These are phyloP conservation scores for Tulasnella sp. DNA, from an alignment of 768 basidiomycete genomes.

Conservation along the genomic window DNA sequence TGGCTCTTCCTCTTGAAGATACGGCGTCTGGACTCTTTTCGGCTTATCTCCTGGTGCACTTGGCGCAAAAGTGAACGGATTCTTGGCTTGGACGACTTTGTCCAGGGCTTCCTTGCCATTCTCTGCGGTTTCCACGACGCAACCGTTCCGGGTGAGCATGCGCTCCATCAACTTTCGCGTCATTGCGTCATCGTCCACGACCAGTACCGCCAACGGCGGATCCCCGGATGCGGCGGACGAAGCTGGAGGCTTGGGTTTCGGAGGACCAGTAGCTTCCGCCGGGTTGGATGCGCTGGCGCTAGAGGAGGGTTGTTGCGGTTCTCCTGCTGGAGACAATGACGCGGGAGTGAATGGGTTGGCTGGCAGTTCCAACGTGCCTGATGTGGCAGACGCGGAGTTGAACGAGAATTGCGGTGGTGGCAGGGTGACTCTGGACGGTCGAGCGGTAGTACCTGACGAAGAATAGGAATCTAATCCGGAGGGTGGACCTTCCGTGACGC, in stretches of 20 bases:
- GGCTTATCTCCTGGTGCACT: background rate
- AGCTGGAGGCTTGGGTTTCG: constrained; percentile 19
- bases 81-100: constrained; percentile 47
- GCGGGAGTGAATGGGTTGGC: background rate
- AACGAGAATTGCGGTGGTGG: constrained; percentile 15
- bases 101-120: constrained; percentile 74
- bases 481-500: background rate
- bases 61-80: constrained; percentile 5
- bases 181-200: constrained; percentile 76
- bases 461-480: background rate
- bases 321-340: background rate
- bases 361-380: background rate
- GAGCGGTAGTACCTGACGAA: background rate
- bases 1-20: constrained; percentile 3
- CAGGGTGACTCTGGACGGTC: background rate
- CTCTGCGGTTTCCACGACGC: constrained; percentile 69
- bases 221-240: constrained; percentile 22
- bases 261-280: background rate
- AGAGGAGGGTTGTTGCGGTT: background rate
- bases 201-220: constrained; percentile 52
- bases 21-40: constrained; percentile 3
- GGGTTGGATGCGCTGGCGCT: background rate
- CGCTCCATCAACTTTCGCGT: constrained; percentile 76
- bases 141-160: constrained; percentile 69
- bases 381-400: background rate